These are phyloP conservation scores for Neotropicomus parvogracilis DNA, from an alignment of 1,284 basidiomycete species.

Conservation along the genomic window DNA sequence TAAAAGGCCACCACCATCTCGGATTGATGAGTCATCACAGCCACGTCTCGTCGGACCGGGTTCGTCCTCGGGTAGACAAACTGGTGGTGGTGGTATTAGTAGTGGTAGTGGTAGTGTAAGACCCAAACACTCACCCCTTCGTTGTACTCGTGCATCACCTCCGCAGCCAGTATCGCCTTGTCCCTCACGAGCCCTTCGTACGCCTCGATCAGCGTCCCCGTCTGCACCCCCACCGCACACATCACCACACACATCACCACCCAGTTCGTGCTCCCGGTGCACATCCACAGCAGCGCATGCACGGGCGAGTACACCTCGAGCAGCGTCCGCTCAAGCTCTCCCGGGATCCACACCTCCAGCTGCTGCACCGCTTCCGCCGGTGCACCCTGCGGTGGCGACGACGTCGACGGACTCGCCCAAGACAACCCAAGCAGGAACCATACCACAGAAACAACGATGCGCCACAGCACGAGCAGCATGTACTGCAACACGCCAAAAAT, in stretches of 20 bases:
- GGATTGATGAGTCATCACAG: slow-evolving; percentile 81
- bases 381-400: slow-evolving; percentile 41
- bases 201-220: slow-evolving; percentile 33
- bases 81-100: too few species aligned
- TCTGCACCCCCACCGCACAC: slow-evolving; percentile 61
- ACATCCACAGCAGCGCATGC: slow-evolving; percentile 70
- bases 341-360: slow-evolving; percentile 74
- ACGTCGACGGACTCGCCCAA: slow-evolving; percentile 42
- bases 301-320: slow-evolving; percentile 76
- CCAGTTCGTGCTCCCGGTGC: slow-evolving; percentile 69
- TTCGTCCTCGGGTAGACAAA: slow-evolving; percentile 80
- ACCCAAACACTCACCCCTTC: slow-evolving; percentile 49
- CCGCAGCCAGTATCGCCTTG: slow-evolving; percentile 68
- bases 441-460: slow-evolving; percentile 50
- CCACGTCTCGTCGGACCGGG: slow-evolving; percentile 69
- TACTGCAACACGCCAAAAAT: slow-evolving; percentile 21
- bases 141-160: slow-evolving; percentile 87
- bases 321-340: slow-evolving; percentile 63
- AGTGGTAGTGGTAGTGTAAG: too few species aligned
- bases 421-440: slow-evolving; percentile 66
- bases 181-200: slow-evolving; percentile 72
- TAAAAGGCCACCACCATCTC: slow-evolving; percentile 60
- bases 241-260: slow-evolving; percentile 64
- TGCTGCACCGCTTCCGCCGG: slow-evolving; percentile 55
- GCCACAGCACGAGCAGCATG: slow-evolving; percentile 41